phyloP scores from a whole-genome alignment of 176 grass and related monocot genomes.

The Dactylis glomerata region DNA sequence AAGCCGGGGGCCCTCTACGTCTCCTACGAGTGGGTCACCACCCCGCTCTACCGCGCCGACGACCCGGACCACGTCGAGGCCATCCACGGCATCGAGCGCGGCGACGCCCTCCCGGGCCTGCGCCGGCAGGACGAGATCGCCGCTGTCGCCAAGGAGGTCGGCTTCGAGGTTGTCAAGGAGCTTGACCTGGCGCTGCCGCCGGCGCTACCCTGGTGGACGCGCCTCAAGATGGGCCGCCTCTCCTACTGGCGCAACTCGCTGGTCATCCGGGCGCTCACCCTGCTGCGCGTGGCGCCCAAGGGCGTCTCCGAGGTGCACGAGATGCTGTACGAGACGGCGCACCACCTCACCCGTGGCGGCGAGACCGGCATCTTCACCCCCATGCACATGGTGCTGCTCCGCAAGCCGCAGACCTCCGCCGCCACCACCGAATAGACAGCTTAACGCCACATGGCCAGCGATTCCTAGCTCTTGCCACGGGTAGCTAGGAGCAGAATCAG shows the following conservation, averaged over 20 bases:
- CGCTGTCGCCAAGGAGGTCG: slow-evolving; percentile 43
- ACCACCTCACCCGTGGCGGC: slow-evolving; percentile 68
- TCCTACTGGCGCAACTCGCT: slow-evolving; percentile 96
- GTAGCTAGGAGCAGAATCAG: not conserved
- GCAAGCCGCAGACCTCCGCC: slow-evolving; percentile 40
- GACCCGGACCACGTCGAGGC: slow-evolving; percentile 67
- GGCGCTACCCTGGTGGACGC: slow-evolving; percentile 78
- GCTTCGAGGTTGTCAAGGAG: slow-evolving; percentile 83
- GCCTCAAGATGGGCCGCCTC: slow-evolving; percentile 90
- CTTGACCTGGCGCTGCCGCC: slow-evolving; percentile 69
- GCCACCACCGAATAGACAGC: not conserved
- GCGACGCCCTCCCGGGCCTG: slow-evolving; percentile 77
- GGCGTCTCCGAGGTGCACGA: slow-evolving; percentile 88
- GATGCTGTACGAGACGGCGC: slow-evolving; percentile 93
- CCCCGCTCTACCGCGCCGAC: slow-evolving; percentile 60
- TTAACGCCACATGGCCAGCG: not conserved
- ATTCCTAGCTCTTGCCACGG: not conserved
- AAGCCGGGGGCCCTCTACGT: slow-evolving; percentile 70
- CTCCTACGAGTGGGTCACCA: slow-evolving; percentile 96
- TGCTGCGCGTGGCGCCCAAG: slow-evolving; percentile 61
- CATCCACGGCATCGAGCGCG: slow-evolving; percentile 80
- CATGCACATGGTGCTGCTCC: slow-evolving; percentile 96
- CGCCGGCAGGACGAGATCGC: slow-evolving; percentile 70
- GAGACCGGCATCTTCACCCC: slow-evolving; percentile 90
- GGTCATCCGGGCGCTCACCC: slow-evolving; percentile 70